Evolutionary conservation across 805 yeast genomes (phyloP), one percentile per base, ranked within the genome.

Genomic region (Clavispora santaluciae): DNA sequence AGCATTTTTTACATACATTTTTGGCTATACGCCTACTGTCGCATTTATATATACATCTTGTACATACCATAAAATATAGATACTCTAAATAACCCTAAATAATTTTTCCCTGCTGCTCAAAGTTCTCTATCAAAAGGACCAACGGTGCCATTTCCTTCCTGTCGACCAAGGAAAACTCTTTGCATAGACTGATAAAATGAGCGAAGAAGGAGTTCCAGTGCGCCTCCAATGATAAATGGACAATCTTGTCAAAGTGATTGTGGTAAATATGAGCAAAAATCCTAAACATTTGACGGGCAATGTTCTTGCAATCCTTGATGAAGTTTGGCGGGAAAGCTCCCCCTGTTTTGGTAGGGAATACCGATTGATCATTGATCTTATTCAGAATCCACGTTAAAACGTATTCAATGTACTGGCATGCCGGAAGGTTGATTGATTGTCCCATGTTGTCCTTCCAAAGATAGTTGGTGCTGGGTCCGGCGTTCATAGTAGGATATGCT

Each of bases 151-250:
- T 65, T 49, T 93, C 99, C 40, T 73, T 70, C 39, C 79, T 69
- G 44, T 89, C 98, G 25, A 93, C 71, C 49, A 93, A 73, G 39
- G 78, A 82, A 61, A 87, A 93, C 49, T 89, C 95, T 50, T 83
- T 83, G 11, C 85, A 78, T 56, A 93, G 87, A 39, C 95, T 83
- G 33, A 91, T 76, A 56, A 86, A 93, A 60, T 93, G 99, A 12
- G 96, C 93, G 64, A 95, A 93, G 53, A 90, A 86, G 3, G 98
- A 90, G 62, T 93, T 93, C 95, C 96, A 93, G 60, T 93, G 98
- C 1, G 98, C 96, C 60, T 93, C 99, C 44, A 93, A 63, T 2
- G 95, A 83, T 44, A 93, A 65, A 60, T 93, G 97, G n/a, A 91
- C 80, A 18, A 91, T 76, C 57, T 84, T 88, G 50, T 91, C 99